Conservation (phyloP, 2,329 filamentous ascomycete species). For the Colletotrichum lindemuthianum region DNA sequence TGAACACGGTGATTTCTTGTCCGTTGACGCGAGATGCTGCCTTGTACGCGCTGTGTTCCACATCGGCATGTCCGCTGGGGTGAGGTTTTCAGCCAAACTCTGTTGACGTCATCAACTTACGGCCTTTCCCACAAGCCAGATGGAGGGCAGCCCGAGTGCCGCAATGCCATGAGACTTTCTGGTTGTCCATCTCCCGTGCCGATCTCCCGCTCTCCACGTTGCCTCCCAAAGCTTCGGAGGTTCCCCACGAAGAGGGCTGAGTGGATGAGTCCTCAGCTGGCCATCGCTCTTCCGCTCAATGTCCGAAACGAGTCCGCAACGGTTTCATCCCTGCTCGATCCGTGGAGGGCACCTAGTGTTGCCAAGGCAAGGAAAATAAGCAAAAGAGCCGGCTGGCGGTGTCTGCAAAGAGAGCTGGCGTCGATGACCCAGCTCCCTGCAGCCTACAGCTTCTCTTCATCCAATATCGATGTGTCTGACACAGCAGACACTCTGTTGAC, state of each 20-base stretch:
- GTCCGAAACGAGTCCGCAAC: conserved; percentile 29
- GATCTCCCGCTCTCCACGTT: conserved; percentile 16
- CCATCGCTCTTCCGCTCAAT: neutral
- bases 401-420: neutral
- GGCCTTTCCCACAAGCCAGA: neutral
- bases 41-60: no score
- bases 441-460: conserved; percentile 8
- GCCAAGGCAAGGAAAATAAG: no score
- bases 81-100: neutral
- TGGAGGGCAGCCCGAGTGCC: neutral
- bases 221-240: conserved; percentile 4
- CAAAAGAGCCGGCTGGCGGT: neutral
- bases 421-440: neutral
- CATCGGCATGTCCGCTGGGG: no score
- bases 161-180: conserved; percentile 1
- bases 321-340: conserved; percentile 26
- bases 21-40: no score
- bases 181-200: neutral
- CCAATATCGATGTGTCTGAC: conserved; percentile 3
- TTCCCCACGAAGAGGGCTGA: neutral
- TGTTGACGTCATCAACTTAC: neutral
- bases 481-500: neutral
- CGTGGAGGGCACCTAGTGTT: neutral
- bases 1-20: no score
- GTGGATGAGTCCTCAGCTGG: neutral